Base-by-base conservation (phyloP, 371 early-diverging fungal species). In the Mortierella sp. region DNA sequence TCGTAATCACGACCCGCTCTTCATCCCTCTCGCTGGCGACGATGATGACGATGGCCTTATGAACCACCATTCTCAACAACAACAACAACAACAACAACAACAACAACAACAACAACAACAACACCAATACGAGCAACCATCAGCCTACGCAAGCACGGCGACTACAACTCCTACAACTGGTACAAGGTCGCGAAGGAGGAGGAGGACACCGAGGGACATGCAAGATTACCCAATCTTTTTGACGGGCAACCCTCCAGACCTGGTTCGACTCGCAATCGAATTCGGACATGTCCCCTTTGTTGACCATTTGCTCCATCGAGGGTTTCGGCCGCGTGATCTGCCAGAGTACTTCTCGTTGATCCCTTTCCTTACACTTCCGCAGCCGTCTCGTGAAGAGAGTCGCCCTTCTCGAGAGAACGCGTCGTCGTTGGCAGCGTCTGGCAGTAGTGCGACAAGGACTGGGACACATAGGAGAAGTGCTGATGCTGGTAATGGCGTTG, bases 191-290 rank as follows among this genome's bases (percentile, higher is more conserved):
- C 67, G 69, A 53, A 57, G 72, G 28, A 64, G 54, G 11, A 72
- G 70, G 72, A 79, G 86, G 43, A 79, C 48, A 24, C 86, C 82
- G 40, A 61, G 86, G n/a, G 86, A 86, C 44, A 40, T 81, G 61
- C 81, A 78, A 40, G 82, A 86, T 43, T 86, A 86, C 28, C 86
- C 86, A 19, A 79, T 86, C 26, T 86, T 86, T 37, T 8, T 79
- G 26, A 86, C 86, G 19, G 86, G 86, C 69, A 82, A 86, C 43
- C 86, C 86, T 16, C 86, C 86, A 34, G 86, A 86, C 46, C 67
- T 86, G 0, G 82, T 86, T 1, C 74, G 86, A 3, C 75, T 86
- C 6, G 82, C 86, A 1, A 82, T 86, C 34, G 86, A 86, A 64
- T 86, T 86, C 77, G 86, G 86, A 11, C 79, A 86, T 70, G 55